Conservation (phyloP, 2,329 filamentous ascomycete genomes). For the Venturia oleaginea region DNA sequence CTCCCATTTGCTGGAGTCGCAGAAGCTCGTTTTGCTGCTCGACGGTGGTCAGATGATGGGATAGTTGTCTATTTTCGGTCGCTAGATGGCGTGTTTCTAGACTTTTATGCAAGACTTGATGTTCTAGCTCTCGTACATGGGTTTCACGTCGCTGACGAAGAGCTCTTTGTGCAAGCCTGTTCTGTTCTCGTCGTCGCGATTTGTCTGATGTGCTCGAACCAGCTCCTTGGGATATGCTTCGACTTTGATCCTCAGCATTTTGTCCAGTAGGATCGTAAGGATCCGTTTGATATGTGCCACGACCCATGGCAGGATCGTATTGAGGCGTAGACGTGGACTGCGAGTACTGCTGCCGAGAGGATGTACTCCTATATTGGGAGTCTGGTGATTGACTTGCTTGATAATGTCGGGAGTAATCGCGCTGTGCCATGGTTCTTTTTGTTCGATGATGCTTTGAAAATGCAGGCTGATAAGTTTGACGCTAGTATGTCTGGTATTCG, state of each 20-base stretch:
- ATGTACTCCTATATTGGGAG: neutral
- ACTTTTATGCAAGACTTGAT: slow-evolving; percentile 10
- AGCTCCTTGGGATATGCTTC: neutral
- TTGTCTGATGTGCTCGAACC: slow-evolving; percentile 6
- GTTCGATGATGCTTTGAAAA: neutral
- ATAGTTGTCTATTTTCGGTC: slow-evolving; percentile 7
- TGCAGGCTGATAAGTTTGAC: neutral
- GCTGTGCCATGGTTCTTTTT: neutral
- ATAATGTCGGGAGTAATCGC: slow-evolving; percentile 6
- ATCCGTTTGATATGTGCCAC: neutral
- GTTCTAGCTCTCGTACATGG: slow-evolving; percentile 10
- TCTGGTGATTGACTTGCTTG: neutral
- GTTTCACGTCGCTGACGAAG: slow-evolving; percentile 11
- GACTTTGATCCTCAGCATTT: neutral
- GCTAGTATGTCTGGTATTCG: neutral
- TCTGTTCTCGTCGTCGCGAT: slow-evolving; percentile 11
- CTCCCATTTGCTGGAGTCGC: neutral
- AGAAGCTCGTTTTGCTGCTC: slow-evolving; percentile 8
- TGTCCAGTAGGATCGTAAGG: neutral
- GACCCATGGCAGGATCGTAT: slow-evolving; percentile 1
- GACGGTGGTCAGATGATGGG: slow-evolving; percentile 4
- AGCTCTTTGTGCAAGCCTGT: slow-evolving; percentile 12
- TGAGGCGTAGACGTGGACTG: neutral
- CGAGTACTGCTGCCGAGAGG: neutral
- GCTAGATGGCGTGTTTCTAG: slow-evolving; percentile 11